A percentile compares a stretch with the other conserved stretches of the same genome.
phyloP scores from a whole-genome alignment of 2,329 filamentous ascomycete species.

The Metarhizium rileyi region DNA sequence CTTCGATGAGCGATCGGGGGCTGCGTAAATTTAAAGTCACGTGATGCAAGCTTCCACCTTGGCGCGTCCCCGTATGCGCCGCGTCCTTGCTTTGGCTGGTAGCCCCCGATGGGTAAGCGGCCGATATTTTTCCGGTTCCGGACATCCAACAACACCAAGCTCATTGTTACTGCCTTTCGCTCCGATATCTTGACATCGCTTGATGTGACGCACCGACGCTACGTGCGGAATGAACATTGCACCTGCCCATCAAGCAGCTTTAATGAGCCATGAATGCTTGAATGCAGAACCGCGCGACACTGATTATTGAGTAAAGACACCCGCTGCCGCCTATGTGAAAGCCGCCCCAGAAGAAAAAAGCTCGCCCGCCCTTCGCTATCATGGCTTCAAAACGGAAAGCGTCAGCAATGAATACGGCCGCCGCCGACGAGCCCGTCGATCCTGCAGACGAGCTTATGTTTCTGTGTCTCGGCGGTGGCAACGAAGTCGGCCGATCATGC shows the following conservation, averaged over 20 bases:
- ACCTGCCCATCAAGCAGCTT: not conserved
- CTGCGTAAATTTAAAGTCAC: conserved; percentile 35
- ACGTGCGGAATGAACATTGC: not conserved
- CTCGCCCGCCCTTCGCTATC: conserved; percentile 13
- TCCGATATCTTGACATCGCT: not conserved
- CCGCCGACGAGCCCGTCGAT: conserved; percentile 77
- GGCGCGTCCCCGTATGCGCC: conserved; percentile 2
- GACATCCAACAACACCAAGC: not conserved
- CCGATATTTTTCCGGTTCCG: not conserved
- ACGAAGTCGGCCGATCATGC: conserved; percentile 93
- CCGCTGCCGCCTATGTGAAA: not conserved
- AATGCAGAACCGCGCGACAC: not conserved
- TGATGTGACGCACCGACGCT: not conserved
- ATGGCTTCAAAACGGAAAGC: conserved; percentile 97
- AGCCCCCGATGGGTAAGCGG: not conserved
- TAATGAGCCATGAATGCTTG: not conserved
- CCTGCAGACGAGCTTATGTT: conserved; percentile 93
- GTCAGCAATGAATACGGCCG: conserved; percentile 56
- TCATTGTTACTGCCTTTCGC: not conserved
- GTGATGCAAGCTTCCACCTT: conserved; percentile 20
- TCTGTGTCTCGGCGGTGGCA: conserved; percentile 85
- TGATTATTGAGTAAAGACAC: not conserved
- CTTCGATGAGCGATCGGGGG: conserved; percentile 19
- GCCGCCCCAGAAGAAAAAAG: not conserved
- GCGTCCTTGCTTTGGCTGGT: not conserved